Evolutionary conservation across 2,329 filamentous ascomycete species (phyloP).

Genomic region (Aspergillus ibericus): DNA sequence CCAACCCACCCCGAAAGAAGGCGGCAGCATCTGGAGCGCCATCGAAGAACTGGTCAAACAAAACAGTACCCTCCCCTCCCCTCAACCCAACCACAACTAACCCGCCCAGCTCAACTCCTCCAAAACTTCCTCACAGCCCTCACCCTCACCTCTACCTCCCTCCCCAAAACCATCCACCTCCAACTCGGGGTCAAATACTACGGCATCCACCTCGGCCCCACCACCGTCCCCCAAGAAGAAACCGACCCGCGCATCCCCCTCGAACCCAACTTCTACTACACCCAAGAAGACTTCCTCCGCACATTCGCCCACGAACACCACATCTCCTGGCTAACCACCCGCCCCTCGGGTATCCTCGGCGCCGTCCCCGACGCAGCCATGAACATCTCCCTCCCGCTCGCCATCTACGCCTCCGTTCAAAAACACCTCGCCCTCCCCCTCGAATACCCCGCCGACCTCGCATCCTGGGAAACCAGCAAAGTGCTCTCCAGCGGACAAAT

Average conservation of each 20-base stretch:
- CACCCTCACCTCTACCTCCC: neutral
- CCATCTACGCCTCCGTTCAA: constrained; percentile 52
- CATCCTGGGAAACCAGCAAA: constrained; percentile 46
- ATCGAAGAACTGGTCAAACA: neutral
- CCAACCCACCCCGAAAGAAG: neutral
- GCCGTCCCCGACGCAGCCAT: constrained; percentile 52
- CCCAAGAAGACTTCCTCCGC: constrained; percentile 53
- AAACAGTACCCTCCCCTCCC: neutral
- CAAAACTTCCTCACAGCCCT: neutral
- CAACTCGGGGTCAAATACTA: constrained; percentile 57
- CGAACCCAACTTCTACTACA: constrained; percentile 57
- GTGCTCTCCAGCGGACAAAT: constrained; percentile 48
- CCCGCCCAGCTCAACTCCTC: neutral
- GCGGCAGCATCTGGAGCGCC: neutral
- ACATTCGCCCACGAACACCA: constrained; percentile 7
- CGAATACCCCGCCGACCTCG: constrained; percentile 46
- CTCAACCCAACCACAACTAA: neutral
- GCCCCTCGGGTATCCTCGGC: constrained; percentile 52
- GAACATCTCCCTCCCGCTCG: constrained; percentile 51
- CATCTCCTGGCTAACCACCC: constrained; percentile 49
- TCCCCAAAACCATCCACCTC: neutral
- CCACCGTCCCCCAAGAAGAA: constrained; percentile 47
- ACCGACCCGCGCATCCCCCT: constrained; percentile 46
- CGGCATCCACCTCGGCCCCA: constrained; percentile 50
- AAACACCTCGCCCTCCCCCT: constrained; percentile 44